phyloP scores from a whole-genome alignment of 768 basidiomycete genomes.

The Gelatoporia subvermispora region DNA sequence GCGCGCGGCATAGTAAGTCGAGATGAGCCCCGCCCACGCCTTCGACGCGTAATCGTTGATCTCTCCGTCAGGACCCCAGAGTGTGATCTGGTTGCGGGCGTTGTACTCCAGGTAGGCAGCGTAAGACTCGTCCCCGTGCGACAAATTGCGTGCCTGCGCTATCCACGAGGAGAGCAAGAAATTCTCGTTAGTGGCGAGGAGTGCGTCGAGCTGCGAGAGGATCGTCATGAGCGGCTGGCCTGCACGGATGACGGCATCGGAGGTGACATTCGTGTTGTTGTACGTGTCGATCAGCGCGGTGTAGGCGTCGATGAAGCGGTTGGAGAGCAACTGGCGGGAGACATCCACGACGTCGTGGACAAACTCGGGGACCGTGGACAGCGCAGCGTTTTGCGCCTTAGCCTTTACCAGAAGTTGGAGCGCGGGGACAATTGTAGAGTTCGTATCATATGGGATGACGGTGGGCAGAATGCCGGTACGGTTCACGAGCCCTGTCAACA shows the following conservation, averaged over 20 bases:
- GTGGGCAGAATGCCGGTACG: conserved; percentile 29
- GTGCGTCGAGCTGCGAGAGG: conserved; percentile 29
- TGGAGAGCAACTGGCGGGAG: conserved; percentile 34
- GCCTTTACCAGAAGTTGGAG: conserved; percentile 18
- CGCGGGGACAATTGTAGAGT: conserved; percentile 23
- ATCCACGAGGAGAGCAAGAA: conserved; percentile 35
- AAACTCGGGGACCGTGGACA: conserved; percentile 29
- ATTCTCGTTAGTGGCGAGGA: conserved; percentile 28
- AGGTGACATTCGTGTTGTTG: conserved; percentile 18
- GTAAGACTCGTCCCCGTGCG: conserved; percentile 25
- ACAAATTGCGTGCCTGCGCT: conserved; percentile 26
- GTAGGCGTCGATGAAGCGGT: conserved; percentile 33
- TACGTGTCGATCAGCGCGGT: conserved; percentile 25
- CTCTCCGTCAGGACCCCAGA: conserved; percentile 38
- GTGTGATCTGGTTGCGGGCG: conserved; percentile 38
- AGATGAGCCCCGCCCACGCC: conserved; percentile 36
- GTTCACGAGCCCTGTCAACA: conserved; percentile 29
- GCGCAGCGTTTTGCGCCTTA: conserved; percentile 5
- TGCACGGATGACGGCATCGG: conserved; percentile 17
- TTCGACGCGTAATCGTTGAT: conserved; percentile 42
- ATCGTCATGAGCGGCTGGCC: conserved; percentile 26
- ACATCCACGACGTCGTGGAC: conserved; percentile 35
- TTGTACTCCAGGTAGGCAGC: conserved; percentile 32
- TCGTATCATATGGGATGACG: conserved; percentile 32
- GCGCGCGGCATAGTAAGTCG: conserved; percentile 30